Conservation (phyloP, 2,329 filamentous ascomycete species). For the Pseudogymnoascus sp. region DNA sequence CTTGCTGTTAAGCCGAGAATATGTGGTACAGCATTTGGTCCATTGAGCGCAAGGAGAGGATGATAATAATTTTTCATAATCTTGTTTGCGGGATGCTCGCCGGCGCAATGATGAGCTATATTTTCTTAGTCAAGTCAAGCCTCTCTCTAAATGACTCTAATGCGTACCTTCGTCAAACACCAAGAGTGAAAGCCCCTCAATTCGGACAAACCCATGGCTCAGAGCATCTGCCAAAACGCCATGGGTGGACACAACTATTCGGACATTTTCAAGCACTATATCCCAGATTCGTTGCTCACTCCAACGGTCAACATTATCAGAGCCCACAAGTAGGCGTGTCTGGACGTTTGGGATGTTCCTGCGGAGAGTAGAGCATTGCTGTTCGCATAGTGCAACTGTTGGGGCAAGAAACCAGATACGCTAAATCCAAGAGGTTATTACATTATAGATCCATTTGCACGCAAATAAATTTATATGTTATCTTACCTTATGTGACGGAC, state of each 20-base stretch:
- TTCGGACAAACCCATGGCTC: constrained; percentile 52
- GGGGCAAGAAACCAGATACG: constrained; percentile 68
- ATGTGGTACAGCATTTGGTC: constrained; percentile 19
- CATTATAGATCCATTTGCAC: too few species aligned
- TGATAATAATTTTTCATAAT: constrained; percentile 29
- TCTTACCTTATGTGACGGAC: constrained; percentile 46
- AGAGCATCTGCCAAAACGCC: constrained; percentile 54
- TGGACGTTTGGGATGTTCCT: constrained; percentile 50
- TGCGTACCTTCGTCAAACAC: constrained; percentile 59
- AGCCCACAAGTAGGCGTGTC: constrained; percentile 47
- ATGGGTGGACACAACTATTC: constrained; percentile 56
- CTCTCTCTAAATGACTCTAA: background rate
- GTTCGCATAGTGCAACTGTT: constrained; percentile 58
- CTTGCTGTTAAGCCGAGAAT: constrained; percentile 29
- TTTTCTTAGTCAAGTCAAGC: background rate
- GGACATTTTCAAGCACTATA: constrained; percentile 45
- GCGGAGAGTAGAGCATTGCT: constrained; percentile 56
- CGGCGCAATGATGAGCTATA: constrained; percentile 28
- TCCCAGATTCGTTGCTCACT: constrained; percentile 54
- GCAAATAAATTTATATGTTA: background rate
- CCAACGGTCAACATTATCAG: constrained; percentile 56
- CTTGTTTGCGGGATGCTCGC: constrained; percentile 24
- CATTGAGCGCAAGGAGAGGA: constrained; percentile 15
- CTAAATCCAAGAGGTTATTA: constrained; percentile 24
- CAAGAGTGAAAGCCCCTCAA: constrained; percentile 47